phyloP scores from a whole-genome alignment of 2,329 filamentous ascomycete genomes.

The Thelonectria discophora region DNA sequence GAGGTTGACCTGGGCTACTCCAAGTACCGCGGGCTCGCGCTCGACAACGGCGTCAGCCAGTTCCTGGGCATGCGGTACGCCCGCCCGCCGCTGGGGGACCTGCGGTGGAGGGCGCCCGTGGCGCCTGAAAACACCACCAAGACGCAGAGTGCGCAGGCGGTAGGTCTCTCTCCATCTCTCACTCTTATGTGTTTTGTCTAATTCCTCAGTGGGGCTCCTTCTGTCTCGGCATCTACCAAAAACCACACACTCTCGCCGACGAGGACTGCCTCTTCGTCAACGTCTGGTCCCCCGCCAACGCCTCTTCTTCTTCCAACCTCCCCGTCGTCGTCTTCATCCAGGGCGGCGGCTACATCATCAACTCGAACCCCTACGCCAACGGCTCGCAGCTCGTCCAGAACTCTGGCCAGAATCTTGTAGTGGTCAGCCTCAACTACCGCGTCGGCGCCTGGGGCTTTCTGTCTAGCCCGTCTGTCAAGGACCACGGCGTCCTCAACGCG shows the following conservation, averaged over 20 bases:
- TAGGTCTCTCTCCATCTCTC: conserved; percentile 35
- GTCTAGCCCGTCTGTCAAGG: conserved; percentile 62
- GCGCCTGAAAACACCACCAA: conserved; percentile 49
- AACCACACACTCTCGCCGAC: conserved; percentile 19
- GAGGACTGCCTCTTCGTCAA: conserved; percentile 62
- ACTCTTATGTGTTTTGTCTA: not conserved
- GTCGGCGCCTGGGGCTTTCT: conserved; percentile 71
- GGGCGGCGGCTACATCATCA: conserved; percentile 57
- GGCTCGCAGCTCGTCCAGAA: conserved; percentile 56
- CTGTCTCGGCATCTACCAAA: conserved; percentile 52
- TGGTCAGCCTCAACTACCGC: conserved; percentile 71
- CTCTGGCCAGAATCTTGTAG: conserved; percentile 58
- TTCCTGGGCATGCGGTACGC: conserved; percentile 63
- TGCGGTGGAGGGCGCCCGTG: conserved; percentile 61
- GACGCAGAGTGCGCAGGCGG: conserved; percentile 49
- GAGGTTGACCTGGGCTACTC: conserved; percentile 55
- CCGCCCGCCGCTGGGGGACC: conserved; percentile 57
- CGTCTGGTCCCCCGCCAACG: conserved; percentile 55
- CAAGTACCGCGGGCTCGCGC: conserved; percentile 52
- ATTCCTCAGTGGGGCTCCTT: conserved; percentile 53
- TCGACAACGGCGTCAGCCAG: conserved; percentile 52
- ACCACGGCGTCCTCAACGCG: conserved; percentile 67
- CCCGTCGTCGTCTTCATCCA: conserved; percentile 54
- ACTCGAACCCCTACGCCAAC: conserved; percentile 63
- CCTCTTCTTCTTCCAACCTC: conserved; percentile 42